Evolutionary conservation across 2,329 filamentous ascomycete species (phyloP), one percentile per base, ranked within the genome.

Genomic region (Cordyceps fumosorosea): DNA sequence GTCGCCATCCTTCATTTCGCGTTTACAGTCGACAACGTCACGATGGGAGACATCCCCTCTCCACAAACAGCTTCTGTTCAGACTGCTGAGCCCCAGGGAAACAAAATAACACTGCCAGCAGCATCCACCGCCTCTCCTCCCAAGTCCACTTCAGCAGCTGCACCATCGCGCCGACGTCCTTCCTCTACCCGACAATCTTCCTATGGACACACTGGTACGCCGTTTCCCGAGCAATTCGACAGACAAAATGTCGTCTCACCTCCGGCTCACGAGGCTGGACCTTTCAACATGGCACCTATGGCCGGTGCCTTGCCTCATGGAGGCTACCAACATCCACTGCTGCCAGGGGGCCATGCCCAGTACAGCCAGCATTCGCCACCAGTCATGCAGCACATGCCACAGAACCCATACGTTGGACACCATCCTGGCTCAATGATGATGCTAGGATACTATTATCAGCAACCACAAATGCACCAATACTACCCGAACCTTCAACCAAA

Each of bases 241-340:
- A 75, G 76, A 71, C 61, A 65, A 32, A 26, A 40, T 48, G 14
- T 16, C n/a, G 67, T 67, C 40, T 58, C 64, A 20, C 64, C 59
- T 51, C 55, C 60, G 29, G 12, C 18, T 14, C 29, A n/a, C 10
- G 51, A 63, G 37, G 29, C 62, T 54, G 71, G 29, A 12, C 68
- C 72, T 11, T 80, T 76, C 69, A 77, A 77, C 65, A 78, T 80
- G 77, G 69, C 64, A 56, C 66, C 68, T 26, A 73, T 80, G 71
- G 69, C 71, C 42, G 73, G 69, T 64, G 70, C 75, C 53, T 68
- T 80, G 20, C 77, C 77, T 0, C 76, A 74, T 22, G 34, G 44
- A 37, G 52, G 59, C 55, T 51, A 66, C 18, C 69, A 67, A 18
- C 78, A 77, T 66, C 70, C 73, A 60, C 66, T 70, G 24, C 70